Percentiles rank a stretch among this genome's conserved stretches.
phyloP scores from a whole-genome alignment of 2,329 filamentous ascomycete species.

The Diaporthe nobilis region DNA sequence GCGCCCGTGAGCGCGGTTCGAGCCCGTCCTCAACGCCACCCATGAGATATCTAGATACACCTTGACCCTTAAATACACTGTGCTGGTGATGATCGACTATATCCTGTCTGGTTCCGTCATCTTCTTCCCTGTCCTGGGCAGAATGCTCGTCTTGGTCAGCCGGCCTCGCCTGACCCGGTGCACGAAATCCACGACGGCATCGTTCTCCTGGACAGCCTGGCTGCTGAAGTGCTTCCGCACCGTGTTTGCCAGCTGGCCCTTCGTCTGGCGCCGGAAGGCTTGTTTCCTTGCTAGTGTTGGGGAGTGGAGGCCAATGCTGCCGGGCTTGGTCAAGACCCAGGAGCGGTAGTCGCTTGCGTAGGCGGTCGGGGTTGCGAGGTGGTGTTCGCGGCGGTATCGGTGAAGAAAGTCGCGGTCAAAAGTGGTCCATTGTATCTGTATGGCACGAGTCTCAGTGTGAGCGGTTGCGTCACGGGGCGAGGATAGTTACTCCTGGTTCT shows the following conservation, averaged over 20 bases:
- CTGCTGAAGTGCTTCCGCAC: conserved; percentile 89
- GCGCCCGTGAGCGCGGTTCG: conserved; percentile 9
- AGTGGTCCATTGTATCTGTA: conserved; percentile 74
- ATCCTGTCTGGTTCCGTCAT: conserved; percentile 42
- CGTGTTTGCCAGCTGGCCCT: conserved; percentile 78
- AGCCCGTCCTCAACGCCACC: conserved; percentile 19
- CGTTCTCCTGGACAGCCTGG: conserved; percentile 83
- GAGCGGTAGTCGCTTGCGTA: conserved; percentile 76
- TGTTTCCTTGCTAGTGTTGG: conserved; percentile 81
- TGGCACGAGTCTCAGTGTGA: conserved; percentile 11
- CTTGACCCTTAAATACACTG: not conserved
- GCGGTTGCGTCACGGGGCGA: conserved; percentile 40
- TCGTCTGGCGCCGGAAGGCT: conserved; percentile 75
- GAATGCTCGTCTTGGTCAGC: conserved; percentile 50
- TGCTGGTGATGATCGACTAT: conserved; percentile 30
- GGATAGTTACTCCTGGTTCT: not conserved
- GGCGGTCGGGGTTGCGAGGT: conserved; percentile 77
- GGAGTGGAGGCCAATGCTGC: conserved; percentile 78
- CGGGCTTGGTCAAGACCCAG: conserved; percentile 71
- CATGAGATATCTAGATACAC: not conserved
- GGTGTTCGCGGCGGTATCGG: conserved; percentile 81
- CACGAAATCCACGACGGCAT: conserved; percentile 84
- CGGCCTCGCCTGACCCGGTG: conserved; percentile 77
- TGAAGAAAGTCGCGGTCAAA: conserved; percentile 79
- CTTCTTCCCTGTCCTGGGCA: conserved; percentile 48